Base-by-base conservation (phyloP, 2,329 filamentous ascomycete species). In the Ophiostoma australiae region DNA sequence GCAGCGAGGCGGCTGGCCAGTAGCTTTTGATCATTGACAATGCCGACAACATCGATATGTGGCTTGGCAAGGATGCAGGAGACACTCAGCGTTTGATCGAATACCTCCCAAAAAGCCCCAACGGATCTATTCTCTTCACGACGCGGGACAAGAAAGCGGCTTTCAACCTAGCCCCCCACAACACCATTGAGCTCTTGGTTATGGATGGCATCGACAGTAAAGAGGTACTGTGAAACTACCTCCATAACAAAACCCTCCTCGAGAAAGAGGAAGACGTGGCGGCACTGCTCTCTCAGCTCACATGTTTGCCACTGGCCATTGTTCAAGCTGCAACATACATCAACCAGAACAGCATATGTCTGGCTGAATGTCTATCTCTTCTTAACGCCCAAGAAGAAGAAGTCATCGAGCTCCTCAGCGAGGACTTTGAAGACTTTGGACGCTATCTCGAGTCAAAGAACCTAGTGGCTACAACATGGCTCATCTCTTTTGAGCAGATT, bases 401-500 rank as follows among this genome's bases (percentile, higher is more conserved):
- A 31, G 61, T n/a, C 15, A 39, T 35, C 17, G 33, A 65, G 11
- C 61, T 65, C 6, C 31, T 65, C 17, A 65, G 69, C 52, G 69
- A 72, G 20, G 71, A 72, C 6, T 75, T 73, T 33, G 70, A 73
- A 13, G 72, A 73, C 35, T 41, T 66, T 1, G 17, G 52, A 4
- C 71, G 72, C 3, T 73, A 74, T 55, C 44, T 33, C 8, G 61
- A 67, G 39, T 65, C 27, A 39, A 41, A 67, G 15, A 74, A 75
- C 44, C 69, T 72, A 0, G 69, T 75, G 4, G 71, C 72, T 10
- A 70, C 52, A 23, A 74, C 73, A 11, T 75, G 74, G 74, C 69
- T 72, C 31, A 70, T 75, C 48, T 75, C 74, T 0, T 75, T 75
- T 58, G 17, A 41, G 11, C 69, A 73, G 11, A 73, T 75, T 13